Evolutionary conservation across 2,329 filamentous ascomycete genomes (phyloP), one percentile per base, ranked within the genome.

Genomic region (Colletotrichum chlorophyti): DNA sequence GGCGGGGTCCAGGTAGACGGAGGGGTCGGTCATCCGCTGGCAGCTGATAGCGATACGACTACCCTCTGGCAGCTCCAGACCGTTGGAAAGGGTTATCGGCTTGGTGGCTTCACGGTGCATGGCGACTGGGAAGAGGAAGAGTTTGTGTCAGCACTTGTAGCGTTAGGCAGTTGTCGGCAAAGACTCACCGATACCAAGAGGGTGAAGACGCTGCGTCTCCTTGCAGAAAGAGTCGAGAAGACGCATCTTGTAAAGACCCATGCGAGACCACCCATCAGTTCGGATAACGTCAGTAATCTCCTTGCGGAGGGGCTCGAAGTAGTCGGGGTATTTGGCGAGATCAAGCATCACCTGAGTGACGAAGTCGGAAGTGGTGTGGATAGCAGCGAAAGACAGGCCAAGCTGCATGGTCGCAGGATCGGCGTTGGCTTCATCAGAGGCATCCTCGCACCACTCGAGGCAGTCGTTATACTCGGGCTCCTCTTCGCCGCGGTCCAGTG

Each of bases 361-460:
- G 4, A 66, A 19, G 32, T 67, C 66, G 9, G 61, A 58, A 3
- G 65, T 68, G 17, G 60, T 69, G 48, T 68, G 65, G 9, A 68
- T 64, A 11, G 66, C 65, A 2, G 59, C 68, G 10, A 68, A 53
- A 5, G 65, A 62, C 0, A 70, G 60, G 0, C 58, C 54, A 3
- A 69, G 53, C 37, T 69, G 65, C 19, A 47, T 48, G 23, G 58
- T 35, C 3, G 58, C 61, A 4, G 63, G 58, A 17, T 66, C 62
- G 7, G 62, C 58, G 8, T 38, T 21, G 24, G 29, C 37, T 2
- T 59, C 43, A 10, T 59, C 55, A 1, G 43, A 55, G 0, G 55
- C 19, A 43, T 59, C 51, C 15, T 59, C 55, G 11, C 55, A 62
- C 66, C 66, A 69, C 21, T 66, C 63, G 15, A 69, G 64, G 10